phyloP scores from a whole-genome alignment of 78 protist genomes.

The Tieghemostelium lacteum region DNA sequence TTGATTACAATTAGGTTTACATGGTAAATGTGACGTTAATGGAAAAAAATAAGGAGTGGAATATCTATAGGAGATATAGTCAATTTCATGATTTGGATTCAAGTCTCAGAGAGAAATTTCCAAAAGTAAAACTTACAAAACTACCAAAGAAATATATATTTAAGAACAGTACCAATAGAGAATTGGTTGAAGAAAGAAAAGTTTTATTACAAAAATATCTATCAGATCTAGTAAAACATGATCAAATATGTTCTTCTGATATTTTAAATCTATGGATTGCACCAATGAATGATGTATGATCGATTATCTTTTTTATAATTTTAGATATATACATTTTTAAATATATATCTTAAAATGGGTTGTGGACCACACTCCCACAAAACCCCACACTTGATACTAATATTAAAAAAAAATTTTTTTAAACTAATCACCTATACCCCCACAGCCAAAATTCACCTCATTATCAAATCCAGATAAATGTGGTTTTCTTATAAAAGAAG shows the following conservation, averaged over 20 bases:
- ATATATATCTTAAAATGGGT: too few relatives aligned
- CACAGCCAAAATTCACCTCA: conserved; percentile 63
- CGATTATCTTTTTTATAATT: neutral
- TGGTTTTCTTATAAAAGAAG: conserved; percentile 70
- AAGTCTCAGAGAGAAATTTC: conserved; percentile 10
- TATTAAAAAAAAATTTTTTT: too few relatives aligned
- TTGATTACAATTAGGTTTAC: conserved; percentile 22
- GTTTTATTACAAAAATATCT: conserved; percentile 68
- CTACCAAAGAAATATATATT: conserved; percentile 76
- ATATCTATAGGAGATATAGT: conserved; percentile 69
- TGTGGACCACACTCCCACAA: too few relatives aligned
- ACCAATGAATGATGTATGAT: conserved; percentile 64
- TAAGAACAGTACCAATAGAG: conserved; percentile 58
- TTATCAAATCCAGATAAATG: conserved; percentile 64
- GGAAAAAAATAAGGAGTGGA: conserved; percentile 48
- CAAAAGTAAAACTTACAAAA: conserved; percentile 67
- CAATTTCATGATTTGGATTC: conserved; percentile 74
- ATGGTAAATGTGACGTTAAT: conserved; percentile 62
- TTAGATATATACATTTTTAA: too few relatives aligned
- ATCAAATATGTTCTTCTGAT: conserved; percentile 23
- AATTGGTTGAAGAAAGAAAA: conserved; percentile 63
- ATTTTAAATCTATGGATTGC: conserved; percentile 38
- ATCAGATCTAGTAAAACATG: conserved; percentile 36
- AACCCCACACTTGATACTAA: neutral
- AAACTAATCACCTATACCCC: neutral